phyloP scores from a whole-genome alignment of 768 basidiomycete species.

The Hericium rajendrae region DNA sequence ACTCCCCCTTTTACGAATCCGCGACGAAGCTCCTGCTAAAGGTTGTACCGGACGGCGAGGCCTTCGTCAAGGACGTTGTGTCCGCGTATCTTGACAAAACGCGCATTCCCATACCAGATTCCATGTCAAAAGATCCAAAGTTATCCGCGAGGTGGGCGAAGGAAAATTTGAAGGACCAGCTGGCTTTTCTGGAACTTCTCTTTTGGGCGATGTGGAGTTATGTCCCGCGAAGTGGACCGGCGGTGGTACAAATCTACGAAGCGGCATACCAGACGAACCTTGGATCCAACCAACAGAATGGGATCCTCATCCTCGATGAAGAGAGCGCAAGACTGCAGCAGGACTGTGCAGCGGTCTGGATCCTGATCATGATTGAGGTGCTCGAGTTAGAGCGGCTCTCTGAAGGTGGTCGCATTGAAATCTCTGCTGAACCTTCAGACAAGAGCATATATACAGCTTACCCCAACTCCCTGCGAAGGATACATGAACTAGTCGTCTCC shows the following conservation, averaged over 20 bases:
- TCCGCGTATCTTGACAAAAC: slow-evolving; percentile 51
- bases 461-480: slow-evolving; percentile 48
- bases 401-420: slow-evolving; percentile 39
- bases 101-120: slow-evolving; percentile 36
- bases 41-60: slow-evolving; percentile 52
- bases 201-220: slow-evolving; percentile 86
- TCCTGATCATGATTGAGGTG: slow-evolving; percentile 69
- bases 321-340: slow-evolving; percentile 56
- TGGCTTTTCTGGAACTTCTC: slow-evolving; percentile 73
- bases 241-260: slow-evolving; percentile 56
- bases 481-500: slow-evolving; percentile 58
- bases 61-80: slow-evolving; percentile 55
- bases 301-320: slow-evolving; percentile 61
- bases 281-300: slow-evolving; percentile 54
- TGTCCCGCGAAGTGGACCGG: slow-evolving; percentile 50
- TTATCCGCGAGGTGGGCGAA: slow-evolving; percentile 61
- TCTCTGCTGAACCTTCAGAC: slow-evolving; percentile 40
- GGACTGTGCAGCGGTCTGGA: slow-evolving; percentile 68
- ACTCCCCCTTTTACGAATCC: slow-evolving; percentile 43
- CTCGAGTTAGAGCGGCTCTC: slow-evolving; percentile 68
- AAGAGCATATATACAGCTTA: slow-evolving; percentile 49
- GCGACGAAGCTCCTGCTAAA: slow-evolving; percentile 45
- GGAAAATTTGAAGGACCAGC: slow-evolving; percentile 68
- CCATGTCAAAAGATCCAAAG: slow-evolving; percentile 40
- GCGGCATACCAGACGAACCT: slow-evolving; percentile 55